Evolutionary conservation across 2,329 filamentous ascomycete genomes (phyloP).

Genomic region (Escovopsis sp.): DNA sequence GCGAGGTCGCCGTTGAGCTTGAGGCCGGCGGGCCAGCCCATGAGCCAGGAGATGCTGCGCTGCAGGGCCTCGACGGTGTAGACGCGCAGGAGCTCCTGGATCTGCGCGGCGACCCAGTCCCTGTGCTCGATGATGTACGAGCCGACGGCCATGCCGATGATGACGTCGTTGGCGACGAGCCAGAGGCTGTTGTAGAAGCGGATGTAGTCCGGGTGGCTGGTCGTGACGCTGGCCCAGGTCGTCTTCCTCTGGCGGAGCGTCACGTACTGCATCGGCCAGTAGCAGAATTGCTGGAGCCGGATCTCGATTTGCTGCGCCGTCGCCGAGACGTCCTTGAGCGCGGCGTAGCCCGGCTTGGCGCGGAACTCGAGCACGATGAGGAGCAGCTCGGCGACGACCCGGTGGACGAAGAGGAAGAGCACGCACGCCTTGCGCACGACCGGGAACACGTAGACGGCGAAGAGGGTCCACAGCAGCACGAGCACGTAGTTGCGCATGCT

Average conservation of each 20-base stretch:
- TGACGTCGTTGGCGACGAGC: slow-evolving; percentile 97
- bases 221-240: slow-evolving; percentile 92
- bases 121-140: slow-evolving; percentile 97
- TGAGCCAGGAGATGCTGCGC: slow-evolving; percentile 85
- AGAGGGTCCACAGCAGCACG: slow-evolving; percentile 52
- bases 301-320: slow-evolving; percentile 97
- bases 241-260: slow-evolving; percentile 78
- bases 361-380: slow-evolving; percentile 76
- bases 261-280: slow-evolving; percentile 94
- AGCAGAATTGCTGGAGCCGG: slow-evolving; percentile 92
- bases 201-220: slow-evolving; percentile 93
- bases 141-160: slow-evolving; percentile 91
- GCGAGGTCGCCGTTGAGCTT: slow-evolving; percentile 93
- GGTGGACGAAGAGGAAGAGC: slow-evolving; percentile 63
- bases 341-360: slow-evolving; percentile 59
- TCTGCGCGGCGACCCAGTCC: slow-evolving; percentile 63
- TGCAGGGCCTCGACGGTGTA: slow-evolving; percentile 85
- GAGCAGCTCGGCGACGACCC: slow-evolving; percentile 65
- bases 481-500: slow-evolving; percentile 67
- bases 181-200: slow-evolving; percentile 97
- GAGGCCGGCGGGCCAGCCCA: slow-evolving; percentile 86
- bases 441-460: slow-evolving; percentile 65
- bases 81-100: slow-evolving; percentile 57
- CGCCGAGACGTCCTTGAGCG: slow-evolving; percentile 88
- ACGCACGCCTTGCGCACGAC: slow-evolving; percentile 60